Evolutionary conservation across 768 basidiomycete species (phyloP).

Genomic region (Xerocomellus amylosporus): DNA sequence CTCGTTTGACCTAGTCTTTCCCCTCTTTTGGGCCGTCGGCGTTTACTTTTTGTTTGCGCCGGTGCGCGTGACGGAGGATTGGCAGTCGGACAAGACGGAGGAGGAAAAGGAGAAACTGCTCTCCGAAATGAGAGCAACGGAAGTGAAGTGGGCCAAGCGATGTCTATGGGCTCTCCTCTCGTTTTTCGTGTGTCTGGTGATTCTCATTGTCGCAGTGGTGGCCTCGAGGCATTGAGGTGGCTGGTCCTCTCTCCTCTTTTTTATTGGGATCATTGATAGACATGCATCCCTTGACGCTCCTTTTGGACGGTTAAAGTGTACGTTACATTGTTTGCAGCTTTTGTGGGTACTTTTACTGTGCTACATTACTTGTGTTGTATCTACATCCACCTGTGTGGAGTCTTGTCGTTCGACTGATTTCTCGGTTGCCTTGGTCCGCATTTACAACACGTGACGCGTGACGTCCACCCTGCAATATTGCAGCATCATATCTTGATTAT

Average conservation of each 20-base stretch:
- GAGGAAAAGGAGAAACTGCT: conserved; percentile 48
- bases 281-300: neutral
- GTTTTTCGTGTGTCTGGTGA: conserved; percentile 39
- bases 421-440: neutral
- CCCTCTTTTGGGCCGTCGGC: conserved; percentile 60
- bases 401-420: too few relatives aligned
- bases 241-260: neutral
- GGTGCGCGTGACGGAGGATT: conserved; percentile 46
- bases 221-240: conserved; percentile 21
- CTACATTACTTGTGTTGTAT: conserved; percentile 9
- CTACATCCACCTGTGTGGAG: neutral
- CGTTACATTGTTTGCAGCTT: neutral
- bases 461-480: neutral
- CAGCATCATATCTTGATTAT: neutral
- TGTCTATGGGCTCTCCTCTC: conserved; percentile 53
- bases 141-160: conserved; percentile 55
- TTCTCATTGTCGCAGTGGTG: conserved; percentile 25
- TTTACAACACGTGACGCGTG: neutral
- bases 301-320: conserved; percentile 12
- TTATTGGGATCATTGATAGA: neutral
- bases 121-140: conserved; percentile 44
- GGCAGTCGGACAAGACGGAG: conserved; percentile 56
- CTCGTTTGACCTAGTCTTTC: conserved; percentile 44
- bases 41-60: conserved; percentile 54
- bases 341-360: neutral